phyloP scores from a whole-genome alignment of 1,139 yeast genomes.

The Starmera stellimalicola region DNA sequence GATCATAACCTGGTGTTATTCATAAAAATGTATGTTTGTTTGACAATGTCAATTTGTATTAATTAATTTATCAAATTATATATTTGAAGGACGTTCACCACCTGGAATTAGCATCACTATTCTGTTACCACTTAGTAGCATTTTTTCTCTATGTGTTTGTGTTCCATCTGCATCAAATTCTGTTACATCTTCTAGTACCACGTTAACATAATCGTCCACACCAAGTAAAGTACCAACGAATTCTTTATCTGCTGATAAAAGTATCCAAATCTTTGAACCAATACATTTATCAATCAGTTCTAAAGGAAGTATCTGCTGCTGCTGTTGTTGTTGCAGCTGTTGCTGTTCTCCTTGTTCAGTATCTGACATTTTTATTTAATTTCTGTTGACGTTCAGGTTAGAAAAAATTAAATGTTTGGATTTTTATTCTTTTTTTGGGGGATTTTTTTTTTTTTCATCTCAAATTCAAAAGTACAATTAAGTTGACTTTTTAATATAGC shows the following conservation, averaged over 20 bases:
- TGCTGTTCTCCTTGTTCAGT: neutral
- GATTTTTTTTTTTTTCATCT: too few relatives aligned
- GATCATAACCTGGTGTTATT: neutral
- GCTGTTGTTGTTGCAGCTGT: neutral
- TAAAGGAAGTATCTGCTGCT: conserved; percentile 44
- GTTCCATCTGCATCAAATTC: conserved; percentile 43
- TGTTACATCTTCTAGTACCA: conserved; percentile 75
- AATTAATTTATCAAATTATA: neutral
- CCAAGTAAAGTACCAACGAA: conserved; percentile 84
- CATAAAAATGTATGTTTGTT: too few relatives aligned
- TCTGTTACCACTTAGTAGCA: conserved; percentile 82
- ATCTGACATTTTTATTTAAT: neutral
- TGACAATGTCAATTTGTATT: too few relatives aligned
- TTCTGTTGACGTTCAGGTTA: neutral
- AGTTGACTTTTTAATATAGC: too few relatives aligned
- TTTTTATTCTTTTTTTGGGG: too few relatives aligned
- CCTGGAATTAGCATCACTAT: conserved; percentile 69
- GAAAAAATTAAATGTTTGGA: too few relatives aligned
- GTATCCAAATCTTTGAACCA: conserved; percentile 71
- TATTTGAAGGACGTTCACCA: conserved; percentile 19
- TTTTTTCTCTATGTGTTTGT: conserved; percentile 43
- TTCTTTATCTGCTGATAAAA: conserved; percentile 66
- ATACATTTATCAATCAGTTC: conserved; percentile 85
- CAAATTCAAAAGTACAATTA: too few relatives aligned
- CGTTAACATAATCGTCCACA: conserved; percentile 91